Evolutionary conservation across 106 monocot genomes (phyloP), one percentile per base, ranked within the genome.

Genomic region (Posidonia australis): DNA sequence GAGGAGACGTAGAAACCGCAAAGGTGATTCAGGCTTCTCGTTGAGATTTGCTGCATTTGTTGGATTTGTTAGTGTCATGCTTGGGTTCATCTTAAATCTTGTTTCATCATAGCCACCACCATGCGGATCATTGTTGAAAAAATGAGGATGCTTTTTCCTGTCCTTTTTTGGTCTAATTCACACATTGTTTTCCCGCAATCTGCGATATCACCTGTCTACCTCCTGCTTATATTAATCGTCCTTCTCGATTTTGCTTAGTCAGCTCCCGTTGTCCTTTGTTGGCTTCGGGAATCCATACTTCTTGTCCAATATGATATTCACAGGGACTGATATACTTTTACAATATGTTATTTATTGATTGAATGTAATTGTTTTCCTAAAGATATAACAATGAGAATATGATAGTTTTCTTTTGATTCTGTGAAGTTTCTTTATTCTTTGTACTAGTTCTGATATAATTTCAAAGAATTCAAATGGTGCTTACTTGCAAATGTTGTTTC

Each of bases 1-100:
- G 43, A 72, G 14, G 64, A 64, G n/a, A 27, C 56, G 43, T 21
- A 68, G 13, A 30, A 29, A 53, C 28, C 72, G 55, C 5, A 42
- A 57, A 55, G 46, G 43, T 42, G 64, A 64, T 11, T 23, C 28
- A 10, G 72, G 72, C 5, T 72, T 72, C 57, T 72, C 72, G 9
- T 55, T 72, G 42, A 52, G 14, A 55, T 72, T 72, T 72, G 45
- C 51, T 20, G 55, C 46, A 44, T 46, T 72, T 20, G 72, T 57
- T 28, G 72, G 55, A 24, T 13, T 54, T 7, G 24, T 65, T 30
- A 28, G 72, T 32, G 9, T 72, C 16, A 25, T 57, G n/a, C 28
- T 72, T 54, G 72, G 72, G 44, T 65, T 72, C 28, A 64, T 65
- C 11, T 57, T 72, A 57, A 72, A 72, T 10, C 65, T 65, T 32